Evolutionary conservation across 352 stramenopile genomes (phyloP), one percentile per base, ranked within the genome.

Genomic region (Globisporangium irregulare): DNA sequence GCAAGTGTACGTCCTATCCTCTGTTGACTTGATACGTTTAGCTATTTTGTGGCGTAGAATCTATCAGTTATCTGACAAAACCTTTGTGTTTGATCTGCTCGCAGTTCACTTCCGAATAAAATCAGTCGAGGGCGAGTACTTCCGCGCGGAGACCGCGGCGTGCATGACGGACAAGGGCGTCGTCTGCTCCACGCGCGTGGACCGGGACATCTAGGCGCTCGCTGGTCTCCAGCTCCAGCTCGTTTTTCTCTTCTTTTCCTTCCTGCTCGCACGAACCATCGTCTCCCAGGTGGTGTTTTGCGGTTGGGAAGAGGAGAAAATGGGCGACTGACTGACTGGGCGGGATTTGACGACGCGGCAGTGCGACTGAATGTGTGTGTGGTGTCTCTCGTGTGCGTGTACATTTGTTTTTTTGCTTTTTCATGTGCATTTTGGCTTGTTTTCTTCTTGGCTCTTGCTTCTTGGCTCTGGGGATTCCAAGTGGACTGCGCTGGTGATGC

Each of bases 101-200:
- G 24, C 74, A 95, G 87, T 95, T 72, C 77, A 81, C 67, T 93
- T 92, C 70, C 73, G 86, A 71, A 91, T 92, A 91, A 95, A 93
- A 71, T 81, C 82, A 62, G 82, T 74, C 62, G 83, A 92, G 27
- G 85, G 85, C 76, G 84, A 90, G 73, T 90, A 80, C 70, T 91
- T 87, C 70, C 75, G 84, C 59, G 87, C 85, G 15, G 82, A 93
- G 70, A 90, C 86, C 34, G 75, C 75, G n/a, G 87, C 85, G 63
- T 82, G 84, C 51, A 75, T 92, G 75, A 81, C 81, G 9, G 85
- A 93, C 36, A 82, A 86, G 63, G 86, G 85, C 34, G 74, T 95
- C 27, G 82, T 95, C 64, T 90, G 85, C 73, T 92, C 84, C 25
- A 93, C 87, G 29, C 85, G 87, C 55, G 85, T 94, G 76, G 78